Percentiles rank a stretch among this genome's conserved stretches.
Conservation (phyloP, 2,329 filamentous ascomycete species). For the Claviceps maximensis region DNA sequence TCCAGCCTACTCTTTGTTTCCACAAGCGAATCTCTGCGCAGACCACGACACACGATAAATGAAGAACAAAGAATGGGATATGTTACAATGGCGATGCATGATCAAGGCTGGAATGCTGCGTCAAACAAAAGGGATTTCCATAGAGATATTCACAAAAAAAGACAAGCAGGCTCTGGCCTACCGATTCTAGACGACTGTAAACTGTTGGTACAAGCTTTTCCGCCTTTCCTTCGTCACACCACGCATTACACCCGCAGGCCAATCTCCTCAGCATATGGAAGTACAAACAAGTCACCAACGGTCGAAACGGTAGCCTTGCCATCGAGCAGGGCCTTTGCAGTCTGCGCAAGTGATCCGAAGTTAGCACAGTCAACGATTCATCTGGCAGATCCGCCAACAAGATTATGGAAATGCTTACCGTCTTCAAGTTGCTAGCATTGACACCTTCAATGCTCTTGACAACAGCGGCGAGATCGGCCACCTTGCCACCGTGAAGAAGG, state of each 20-base stretch:
- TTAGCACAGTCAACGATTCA: conserved; percentile 9
- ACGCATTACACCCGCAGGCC: conserved; percentile 77
- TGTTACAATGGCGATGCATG: not conserved
- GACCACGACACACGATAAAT: not conserved
- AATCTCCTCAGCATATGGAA: conserved; percentile 89
- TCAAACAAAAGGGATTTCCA: conserved; percentile 26
- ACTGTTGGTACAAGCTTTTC: conserved; percentile 31
- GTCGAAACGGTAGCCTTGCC: conserved; percentile 80
- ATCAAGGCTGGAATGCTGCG: conserved; percentile 3
- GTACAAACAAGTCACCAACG: conserved; percentile 80
- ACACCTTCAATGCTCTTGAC: conserved; percentile 70
- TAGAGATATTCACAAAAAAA: conserved; percentile 33
- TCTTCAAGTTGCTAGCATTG: conserved; percentile 71
- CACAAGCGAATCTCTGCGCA: not conserved
- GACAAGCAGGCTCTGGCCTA: conserved; percentile 13
- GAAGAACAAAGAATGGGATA: not conserved
- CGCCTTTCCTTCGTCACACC: conserved; percentile 13
- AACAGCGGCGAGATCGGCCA: conserved; percentile 71
- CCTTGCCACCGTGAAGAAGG: conserved; percentile 66
- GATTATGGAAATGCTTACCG: conserved; percentile 42
- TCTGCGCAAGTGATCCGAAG: conserved; percentile 41
- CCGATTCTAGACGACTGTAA: conserved; percentile 23
- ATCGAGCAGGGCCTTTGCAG: conserved; percentile 76
- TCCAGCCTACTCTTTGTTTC: not conserved
- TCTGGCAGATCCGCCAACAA: not conserved